Conservation (phyloP, 768 basidiomycete species). For the Lentinula raphanica region DNA sequence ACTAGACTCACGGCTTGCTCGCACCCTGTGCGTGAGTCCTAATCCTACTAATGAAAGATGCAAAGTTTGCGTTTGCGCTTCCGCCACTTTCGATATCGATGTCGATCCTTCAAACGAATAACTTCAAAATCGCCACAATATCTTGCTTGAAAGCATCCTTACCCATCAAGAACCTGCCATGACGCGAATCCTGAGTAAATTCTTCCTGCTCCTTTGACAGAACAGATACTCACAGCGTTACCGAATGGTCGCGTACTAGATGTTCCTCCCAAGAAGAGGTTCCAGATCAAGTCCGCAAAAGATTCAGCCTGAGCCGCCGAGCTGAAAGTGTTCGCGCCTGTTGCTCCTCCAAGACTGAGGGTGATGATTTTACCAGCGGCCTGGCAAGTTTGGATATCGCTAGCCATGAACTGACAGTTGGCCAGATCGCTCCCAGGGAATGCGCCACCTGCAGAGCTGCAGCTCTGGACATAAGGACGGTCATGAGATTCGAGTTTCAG, state of each 20-base stretch:
- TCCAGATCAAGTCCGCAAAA: constrained; percentile 61
- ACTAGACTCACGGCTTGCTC: constrained; percentile 38
- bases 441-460: constrained; percentile 36
- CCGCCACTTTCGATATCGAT: constrained; percentile 61
- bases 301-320: constrained; percentile 43
- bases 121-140: neutral
- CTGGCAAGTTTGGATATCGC: constrained; percentile 56
- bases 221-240: constrained; percentile 28
- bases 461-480: constrained; percentile 42
- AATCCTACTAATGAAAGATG: constrained; percentile 43
- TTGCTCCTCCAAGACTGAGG: constrained; percentile 48
- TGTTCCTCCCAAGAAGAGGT: constrained; percentile 61
- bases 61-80: constrained; percentile 37
- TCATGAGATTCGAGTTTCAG: neutral
- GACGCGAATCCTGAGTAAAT: neutral
- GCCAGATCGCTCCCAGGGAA: constrained; percentile 55
- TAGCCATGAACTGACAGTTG: constrained; percentile 51
- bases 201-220: neutral
- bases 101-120: constrained; percentile 35
- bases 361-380: constrained; percentile 46
- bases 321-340: constrained; percentile 44
- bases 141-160: neutral
- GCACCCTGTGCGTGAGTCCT: constrained; percentile 38
- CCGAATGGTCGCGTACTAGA: constrained; percentile 60
- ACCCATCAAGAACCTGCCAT: constrained; percentile 51